Percentiles rank a stretch among this genome's conserved stretches.
Evolutionary conservation across 2,329 filamentous ascomycete species (phyloP).

Genomic region (Sporothrix euskadiensis): DNA sequence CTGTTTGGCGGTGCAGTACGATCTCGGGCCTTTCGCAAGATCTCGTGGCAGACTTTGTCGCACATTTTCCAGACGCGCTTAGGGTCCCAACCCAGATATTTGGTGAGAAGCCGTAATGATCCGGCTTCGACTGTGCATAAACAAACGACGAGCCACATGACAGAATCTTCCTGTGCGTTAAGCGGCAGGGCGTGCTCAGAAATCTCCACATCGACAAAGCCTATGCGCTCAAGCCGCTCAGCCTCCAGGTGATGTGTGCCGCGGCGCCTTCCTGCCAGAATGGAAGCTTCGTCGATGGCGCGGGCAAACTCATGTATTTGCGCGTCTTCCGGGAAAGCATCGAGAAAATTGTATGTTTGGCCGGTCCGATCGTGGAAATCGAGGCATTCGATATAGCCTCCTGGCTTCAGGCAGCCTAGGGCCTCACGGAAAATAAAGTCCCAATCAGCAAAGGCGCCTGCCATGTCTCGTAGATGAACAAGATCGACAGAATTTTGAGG

Average conservation of each 20-base stretch:
- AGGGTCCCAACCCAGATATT: slow-evolving; percentile 54
- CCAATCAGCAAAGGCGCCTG: slow-evolving; percentile 60
- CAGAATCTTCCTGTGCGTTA: slow-evolving; percentile 45
- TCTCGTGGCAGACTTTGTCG: slow-evolving; percentile 50
- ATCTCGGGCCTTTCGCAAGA: slow-evolving; percentile 52
- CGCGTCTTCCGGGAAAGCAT: slow-evolving; percentile 42
- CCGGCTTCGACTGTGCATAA: slow-evolving; percentile 46
- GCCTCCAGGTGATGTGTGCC: slow-evolving; percentile 33
- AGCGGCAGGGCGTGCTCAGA: slow-evolving; percentile 50
- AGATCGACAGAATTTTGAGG: slow-evolving; percentile 55
- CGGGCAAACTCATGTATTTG: slow-evolving; percentile 44
- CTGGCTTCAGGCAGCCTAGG: slow-evolving; percentile 53
- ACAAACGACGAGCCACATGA: slow-evolving; percentile 49
- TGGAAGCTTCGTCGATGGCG: slow-evolving; percentile 47
- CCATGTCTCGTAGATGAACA: slow-evolving; percentile 58
- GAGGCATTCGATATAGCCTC: slow-evolving; percentile 56
- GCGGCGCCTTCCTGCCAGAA: slow-evolving; percentile 37
- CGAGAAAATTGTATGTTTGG: slow-evolving; percentile 37
- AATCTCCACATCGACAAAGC: slow-evolving; percentile 49
- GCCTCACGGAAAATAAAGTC: slow-evolving; percentile 54
- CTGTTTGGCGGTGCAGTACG: slow-evolving; percentile 40
- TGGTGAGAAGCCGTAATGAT: slow-evolving; percentile 53
- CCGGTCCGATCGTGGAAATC: slow-evolving; percentile 42
- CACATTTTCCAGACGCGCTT: slow-evolving; percentile 51
- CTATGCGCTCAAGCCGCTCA: slow-evolving; percentile 43